These are phyloP conservation scores for Penicillium alfredii DNA, from an alignment of 495 filamentous ascomycete genomes.

Conservation along the genomic window DNA sequence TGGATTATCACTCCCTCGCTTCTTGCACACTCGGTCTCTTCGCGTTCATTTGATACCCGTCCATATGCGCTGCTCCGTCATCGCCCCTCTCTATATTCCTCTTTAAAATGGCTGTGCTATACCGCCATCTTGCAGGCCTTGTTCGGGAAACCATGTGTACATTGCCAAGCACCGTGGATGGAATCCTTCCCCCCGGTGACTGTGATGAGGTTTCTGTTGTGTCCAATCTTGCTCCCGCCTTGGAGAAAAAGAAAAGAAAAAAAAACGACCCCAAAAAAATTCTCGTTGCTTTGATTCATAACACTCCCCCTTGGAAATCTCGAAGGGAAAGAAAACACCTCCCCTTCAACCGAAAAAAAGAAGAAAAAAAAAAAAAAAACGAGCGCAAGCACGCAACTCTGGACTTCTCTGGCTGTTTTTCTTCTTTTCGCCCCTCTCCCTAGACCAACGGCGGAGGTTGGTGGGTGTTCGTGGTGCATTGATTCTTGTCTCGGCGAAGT, in stretches of 20 bases:
- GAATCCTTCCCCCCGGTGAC: conserved; percentile 1
- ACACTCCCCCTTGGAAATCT: conserved; percentile 14
- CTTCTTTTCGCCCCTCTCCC: conserved; percentile 33
- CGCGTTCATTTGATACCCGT: conserved; percentile 44
- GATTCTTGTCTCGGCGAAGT: conserved; percentile 29
- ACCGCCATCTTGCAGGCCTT: conserved; percentile 5
- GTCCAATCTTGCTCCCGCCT: too few species aligned
- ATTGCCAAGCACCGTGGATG: conserved; percentile 18
- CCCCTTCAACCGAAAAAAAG: conserved; percentile 22
- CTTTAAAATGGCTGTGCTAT: conserved; percentile 2
- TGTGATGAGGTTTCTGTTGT: too few species aligned
- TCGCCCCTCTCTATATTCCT: conserved; percentile 4
- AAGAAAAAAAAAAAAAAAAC: conserved; percentile 29
- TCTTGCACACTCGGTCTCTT: conserved; percentile 24
- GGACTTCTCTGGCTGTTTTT: conserved; percentile 31
- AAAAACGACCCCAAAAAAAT: too few species aligned
- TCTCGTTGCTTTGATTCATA: too few species aligned
- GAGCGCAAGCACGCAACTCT: conserved; percentile 31
- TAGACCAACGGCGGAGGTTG: conserved; percentile 39
- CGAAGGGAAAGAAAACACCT: conserved; percentile 20
- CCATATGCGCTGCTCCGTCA: conserved; percentile 30
- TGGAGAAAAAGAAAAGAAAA: too few species aligned
- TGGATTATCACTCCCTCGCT: conserved; percentile 19
- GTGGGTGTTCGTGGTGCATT: conserved; percentile 44
- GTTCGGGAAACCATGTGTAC: conserved; percentile 20